Evolutionary conservation across 192 early-diverging fungal species (phyloP).

Genomic region (Linnemannia zychae): DNA sequence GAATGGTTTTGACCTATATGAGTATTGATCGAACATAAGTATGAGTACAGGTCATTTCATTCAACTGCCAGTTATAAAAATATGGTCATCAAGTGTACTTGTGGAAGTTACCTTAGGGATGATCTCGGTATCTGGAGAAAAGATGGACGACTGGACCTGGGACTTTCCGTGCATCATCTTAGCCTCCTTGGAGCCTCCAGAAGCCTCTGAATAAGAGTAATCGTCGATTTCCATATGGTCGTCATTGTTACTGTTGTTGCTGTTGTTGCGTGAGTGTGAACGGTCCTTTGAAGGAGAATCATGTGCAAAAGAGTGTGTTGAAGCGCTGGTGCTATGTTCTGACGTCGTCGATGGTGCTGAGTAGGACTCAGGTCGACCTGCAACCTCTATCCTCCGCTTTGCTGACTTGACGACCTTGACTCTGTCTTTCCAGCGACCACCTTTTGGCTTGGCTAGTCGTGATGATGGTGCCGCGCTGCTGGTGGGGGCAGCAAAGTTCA

Average conservation of each 20-base stretch:
- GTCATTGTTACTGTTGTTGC: not conserved
- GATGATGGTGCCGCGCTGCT: slow-evolving; percentile 18
- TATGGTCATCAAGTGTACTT: not conserved
- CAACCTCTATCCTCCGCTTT: slow-evolving; percentile 22
- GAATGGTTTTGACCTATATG: slow-evolving; percentile 37
- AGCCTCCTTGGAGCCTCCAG: slow-evolving; percentile 28
- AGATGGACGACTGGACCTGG: slow-evolving; percentile 87
- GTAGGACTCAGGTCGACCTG: slow-evolving; percentile 5
- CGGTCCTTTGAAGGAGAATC: slow-evolving; percentile 2
- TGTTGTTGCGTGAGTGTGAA: slow-evolving; percentile 11
- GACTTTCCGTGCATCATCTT: slow-evolving; percentile 67
- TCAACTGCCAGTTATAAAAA: not conserved
- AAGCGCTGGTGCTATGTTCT: not conserved
- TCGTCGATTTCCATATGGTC: slow-evolving; percentile 24
- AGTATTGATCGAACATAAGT: not conserved
- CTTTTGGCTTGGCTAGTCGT: slow-evolving; percentile 44
- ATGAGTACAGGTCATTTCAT: slow-evolving; percentile 12
- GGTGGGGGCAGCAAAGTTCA: slow-evolving; percentile 42
- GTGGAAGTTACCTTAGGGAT: slow-evolving; percentile 35
- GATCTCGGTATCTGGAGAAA: slow-evolving; percentile 79
- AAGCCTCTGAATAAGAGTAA: not conserved
- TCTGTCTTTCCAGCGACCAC: slow-evolving; percentile 59
- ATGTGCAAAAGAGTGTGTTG: not conserved
- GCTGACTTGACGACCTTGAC: slow-evolving; percentile 51
- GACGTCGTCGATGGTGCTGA: not conserved